Conservation (phyloP, 2,329 filamentous ascomycete genomes). For the Aspergillus brunneoviolaceus region DNA sequence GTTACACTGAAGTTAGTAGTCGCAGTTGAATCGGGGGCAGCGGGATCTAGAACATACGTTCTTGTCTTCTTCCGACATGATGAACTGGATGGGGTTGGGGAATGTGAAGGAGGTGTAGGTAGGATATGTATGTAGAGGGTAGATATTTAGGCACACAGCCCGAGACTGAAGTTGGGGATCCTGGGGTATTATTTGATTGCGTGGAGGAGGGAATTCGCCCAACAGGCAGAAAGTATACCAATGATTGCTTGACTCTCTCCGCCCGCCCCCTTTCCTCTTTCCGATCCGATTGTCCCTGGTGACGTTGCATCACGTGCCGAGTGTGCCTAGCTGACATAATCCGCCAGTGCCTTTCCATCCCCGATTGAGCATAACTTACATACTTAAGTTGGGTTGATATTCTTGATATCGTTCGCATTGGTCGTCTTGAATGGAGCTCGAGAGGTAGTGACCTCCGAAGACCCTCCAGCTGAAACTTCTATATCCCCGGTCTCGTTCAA, state of each 20-base stretch:
- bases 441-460: not conserved
- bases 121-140: not conserved
- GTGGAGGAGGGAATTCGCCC: slow-evolving; percentile 15
- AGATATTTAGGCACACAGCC: not conserved
- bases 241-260: not conserved
- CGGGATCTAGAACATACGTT: slow-evolving; percentile 27
- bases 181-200: slow-evolving; percentile 13
- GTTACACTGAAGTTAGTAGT: slow-evolving; percentile 18
- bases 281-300: slow-evolving; percentile 13
- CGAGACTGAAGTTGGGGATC: not conserved
- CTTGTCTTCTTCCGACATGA: slow-evolving; percentile 41
- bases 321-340: not conserved
- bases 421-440: not conserved
- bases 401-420: not conserved
- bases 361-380: not conserved
- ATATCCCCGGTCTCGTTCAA: not conserved
- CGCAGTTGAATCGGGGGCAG: slow-evolving; percentile 2
- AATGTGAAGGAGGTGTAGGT: not conserved
- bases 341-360: not conserved
- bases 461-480: not conserved
- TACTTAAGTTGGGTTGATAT: not conserved
- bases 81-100: not conserved
- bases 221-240: slow-evolving; percentile 26
- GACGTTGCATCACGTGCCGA: slow-evolving; percentile 22
- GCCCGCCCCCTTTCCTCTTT: slow-evolving; percentile 3